Base-by-base conservation (phyloP, 2,329 filamentous ascomycete genomes). In the Exutisphaerella laricina region DNA sequence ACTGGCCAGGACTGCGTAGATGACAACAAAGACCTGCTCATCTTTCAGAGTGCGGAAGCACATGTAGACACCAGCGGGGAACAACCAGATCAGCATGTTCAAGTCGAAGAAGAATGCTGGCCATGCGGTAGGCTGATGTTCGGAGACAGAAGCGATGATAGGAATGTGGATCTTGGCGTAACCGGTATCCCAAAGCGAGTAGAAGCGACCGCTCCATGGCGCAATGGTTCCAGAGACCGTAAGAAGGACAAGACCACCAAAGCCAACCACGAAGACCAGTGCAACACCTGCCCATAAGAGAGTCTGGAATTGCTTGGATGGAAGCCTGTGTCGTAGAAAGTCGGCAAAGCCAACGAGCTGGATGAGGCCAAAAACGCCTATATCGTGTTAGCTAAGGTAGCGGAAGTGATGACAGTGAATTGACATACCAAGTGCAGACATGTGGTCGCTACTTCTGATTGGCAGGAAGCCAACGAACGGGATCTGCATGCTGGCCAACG, bases 91-190 rank as follows among this genome's bases (percentile, higher is more conserved):
- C 60, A 98, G 78, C 73, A 98, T 82, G 73, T 94, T 96, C 57
- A 98, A 76, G 61, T 98, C 92, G 67, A 98, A 98, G 74, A 98
- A 98, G 77, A 96, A 98, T 12, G 94, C 88, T 2, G 92, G 92
- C 92, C 92, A 98, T 31, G 92, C 92, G 26, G 92, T 98, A 41
- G 92, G 92, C 71, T 98, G 92, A 72, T 98, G 92, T 71, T 98
- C 92, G 1, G 92, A 98, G 34, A 98, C 92, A n/a, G 92, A 98
- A 3, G 92, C 92, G 65, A 98, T 98, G 63, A 98, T 98, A 49
- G 92, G 92, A 63, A 98, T 98, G 63, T 98, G 92, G 52, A 97
- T 94, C 76, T 98, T 98, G 60, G 92, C 92, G 64, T 98, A 98
- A 58, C 88, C 85, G 4, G 92, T 98, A 65, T 98, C 94, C 88